Percentiles rank a stretch among this genome's conserved stretches.
These are phyloP conservation scores for Flaveria ramosissima DNA, from an alignment of 129 eudicot species.

Conservation along the genomic window DNA sequence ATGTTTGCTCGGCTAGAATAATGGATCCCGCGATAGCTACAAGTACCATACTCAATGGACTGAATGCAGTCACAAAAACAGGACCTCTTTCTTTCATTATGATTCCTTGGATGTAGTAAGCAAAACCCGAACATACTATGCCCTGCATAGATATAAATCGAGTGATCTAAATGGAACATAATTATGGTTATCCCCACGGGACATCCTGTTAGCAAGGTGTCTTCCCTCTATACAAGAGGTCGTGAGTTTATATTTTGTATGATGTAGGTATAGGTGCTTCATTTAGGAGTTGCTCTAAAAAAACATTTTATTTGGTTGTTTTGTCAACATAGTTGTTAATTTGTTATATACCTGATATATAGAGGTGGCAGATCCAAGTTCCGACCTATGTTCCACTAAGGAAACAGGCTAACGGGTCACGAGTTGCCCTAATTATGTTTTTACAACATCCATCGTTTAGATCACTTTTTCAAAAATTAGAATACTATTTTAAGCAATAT, in stretches of 20 bases:
- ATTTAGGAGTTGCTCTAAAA: no score
- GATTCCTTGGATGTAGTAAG: constrained; percentile 82
- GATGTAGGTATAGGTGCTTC: no score
- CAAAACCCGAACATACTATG: constrained; percentile 76
- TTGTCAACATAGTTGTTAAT: not conserved
- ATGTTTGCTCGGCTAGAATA: constrained; percentile 61
- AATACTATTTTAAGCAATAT: not conserved
- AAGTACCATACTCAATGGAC: constrained; percentile 73
- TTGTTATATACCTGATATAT: not conserved
- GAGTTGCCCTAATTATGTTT: not conserved
- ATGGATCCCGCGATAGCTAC: constrained; percentile 70
- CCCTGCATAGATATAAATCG: constrained; percentile 51
- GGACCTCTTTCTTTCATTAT: constrained; percentile 84
- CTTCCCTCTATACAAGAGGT: no score
- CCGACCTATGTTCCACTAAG: not conserved
- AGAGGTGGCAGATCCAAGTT: not conserved
- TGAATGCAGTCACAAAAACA: constrained; percentile 84
- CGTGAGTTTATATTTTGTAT: no score
- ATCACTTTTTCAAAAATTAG: not conserved
- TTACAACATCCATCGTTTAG: not conserved
- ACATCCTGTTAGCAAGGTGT: no score
- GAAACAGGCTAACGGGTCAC: not conserved
- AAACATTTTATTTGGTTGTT: not conserved
- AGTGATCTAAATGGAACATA: no score
- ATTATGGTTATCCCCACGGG: no score